Evolutionary conservation across 768 basidiomycete genomes (phyloP), one percentile per base, ranked within the genome.

Genomic region (Tulasnella calospora): DNA sequence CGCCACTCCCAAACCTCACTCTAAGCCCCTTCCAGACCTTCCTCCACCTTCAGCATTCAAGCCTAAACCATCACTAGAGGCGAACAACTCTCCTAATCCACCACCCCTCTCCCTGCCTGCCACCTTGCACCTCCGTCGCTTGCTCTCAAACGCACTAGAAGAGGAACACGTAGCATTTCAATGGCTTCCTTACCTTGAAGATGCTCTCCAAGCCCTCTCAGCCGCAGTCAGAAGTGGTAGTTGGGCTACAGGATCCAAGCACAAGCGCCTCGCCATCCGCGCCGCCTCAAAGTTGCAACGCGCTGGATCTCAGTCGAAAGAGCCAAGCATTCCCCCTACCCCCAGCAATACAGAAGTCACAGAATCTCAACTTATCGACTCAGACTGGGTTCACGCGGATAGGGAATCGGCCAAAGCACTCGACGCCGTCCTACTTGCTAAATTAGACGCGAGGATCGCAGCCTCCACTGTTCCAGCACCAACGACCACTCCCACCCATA

Each of bases 1-100:
- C 61, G 35, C 15, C 33, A 35, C 47, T 33, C 21, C 41, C 47
- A 40, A 76, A 5, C n/a, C 38, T 35, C 47, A 40, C 41, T n/a
- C 23, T 36, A 76, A 76, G 33, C 75, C 75, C 38, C 75, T 76
- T 35, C 75, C 75, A 19, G 30, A 76, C 35, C 75, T 76, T 8
- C 75, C 75, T 30, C 30, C 36, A 38, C 30, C 47, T 5, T 10
- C 55, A n/a, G 15, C n/a, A 72, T 40, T 35, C 35, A 57, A 51
- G 47, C 21, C n/a, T 57, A 61, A 51, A 6, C 51, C 23, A 51
- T n/a, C 51, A 51, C 51, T 44, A 2, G 44, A 27, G 17, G 2
- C 75, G 19, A 67, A 19, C 61, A 33, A 35, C 61, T 23, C 23
- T 27, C 27, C 27, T 17, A 67, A 27, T 33, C 21, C 71, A 0